Evolutionary conservation across 805 yeast species (phyloP), one percentile per base, ranked within the genome.

Genomic region (Metschnikowia santaceciliae): DNA sequence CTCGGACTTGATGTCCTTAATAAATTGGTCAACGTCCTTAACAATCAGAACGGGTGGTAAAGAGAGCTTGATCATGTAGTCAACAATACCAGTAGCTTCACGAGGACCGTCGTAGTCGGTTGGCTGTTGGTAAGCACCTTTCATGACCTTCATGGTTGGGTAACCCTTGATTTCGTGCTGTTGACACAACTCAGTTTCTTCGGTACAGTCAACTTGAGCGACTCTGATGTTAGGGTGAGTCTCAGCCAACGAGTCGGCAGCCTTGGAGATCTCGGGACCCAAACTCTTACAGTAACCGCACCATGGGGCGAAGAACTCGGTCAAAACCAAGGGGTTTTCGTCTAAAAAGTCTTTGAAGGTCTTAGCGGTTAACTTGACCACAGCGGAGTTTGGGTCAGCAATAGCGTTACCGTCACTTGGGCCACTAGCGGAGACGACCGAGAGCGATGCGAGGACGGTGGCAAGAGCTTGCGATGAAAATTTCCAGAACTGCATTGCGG

Each of bases 291-390:
- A 91, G 74, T 91, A 94, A 15, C 97, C 97, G 78, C 97, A 91
- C 97, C 98, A 92, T 67, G 97, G 96, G 15, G 96, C 96, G 68
- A 85, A 89, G 71, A 89, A 89, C 71, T 89, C 96, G 19, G 92
- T 86, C 55, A 89, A 72, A 20, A 89, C 95, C 59, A 91, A 76
- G 34, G 90, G 87, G 74, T 91, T 86, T 50, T 78, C 81, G 45
- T 73, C 70, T 56, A 92, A 70, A 69, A 88, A 89, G 14, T 76
- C 68, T 51, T 79, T 79, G 67, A 88, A 92, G 52, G 78, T 79
- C 36, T 77, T 83, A 19, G 83, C 71, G 36, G 87, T 80, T 57
- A 92, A 79, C 67, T 87, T 83, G 58, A 89, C 89, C 44, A 92
- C 98, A 33, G 91, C 94, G 41, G 96, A 86, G 64, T 87, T 89